A percentile compares a stretch with the other conserved stretches of the same genome.
phyloP scores from a whole-genome alignment of 768 basidiomycete species.

The Trametes coccinea region DNA sequence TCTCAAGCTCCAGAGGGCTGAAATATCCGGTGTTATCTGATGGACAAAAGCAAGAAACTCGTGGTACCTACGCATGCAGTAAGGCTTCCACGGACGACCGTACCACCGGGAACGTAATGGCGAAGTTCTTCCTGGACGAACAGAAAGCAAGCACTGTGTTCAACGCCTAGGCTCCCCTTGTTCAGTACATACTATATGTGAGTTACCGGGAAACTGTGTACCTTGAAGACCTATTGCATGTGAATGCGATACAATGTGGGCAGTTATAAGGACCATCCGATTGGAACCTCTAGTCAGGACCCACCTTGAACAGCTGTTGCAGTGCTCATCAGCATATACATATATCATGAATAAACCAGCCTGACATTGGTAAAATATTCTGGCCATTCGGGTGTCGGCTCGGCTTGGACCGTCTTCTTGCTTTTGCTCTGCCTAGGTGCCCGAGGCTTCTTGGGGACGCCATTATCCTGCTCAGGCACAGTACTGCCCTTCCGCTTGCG shows the following conservation, averaged over 20 bases:
- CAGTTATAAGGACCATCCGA: not conserved
- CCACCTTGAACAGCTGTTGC: constrained; percentile 60
- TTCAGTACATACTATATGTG: not conserved
- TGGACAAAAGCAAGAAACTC: too few relatives aligned
- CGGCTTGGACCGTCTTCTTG: not conserved
- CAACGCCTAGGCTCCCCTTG: constrained; percentile 54
- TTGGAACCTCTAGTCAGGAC: not conserved
- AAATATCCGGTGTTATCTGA: not conserved
- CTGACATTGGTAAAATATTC: constrained; percentile 30
- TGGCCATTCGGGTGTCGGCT: constrained; percentile 25
- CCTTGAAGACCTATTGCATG: constrained; percentile 46
- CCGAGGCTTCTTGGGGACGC: constrained; percentile 25
- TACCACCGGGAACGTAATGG: constrained; percentile 75
- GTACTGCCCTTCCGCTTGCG: constrained; percentile 9
- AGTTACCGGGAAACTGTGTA: constrained; percentile 18
- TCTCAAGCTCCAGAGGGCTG: constrained; percentile 77
- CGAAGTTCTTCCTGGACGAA: constrained; percentile 76
- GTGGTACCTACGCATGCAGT: constrained; percentile 59
- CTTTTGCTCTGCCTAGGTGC: constrained; percentile 7
- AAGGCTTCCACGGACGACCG: constrained; percentile 79
- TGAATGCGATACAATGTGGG: constrained; percentile 11
- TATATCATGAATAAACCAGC: not conserved
- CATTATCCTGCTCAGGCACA: not conserved
- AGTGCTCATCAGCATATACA: not conserved
- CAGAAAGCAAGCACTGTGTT: constrained; percentile 90